Base-by-base conservation (phyloP, 345 rosid genomes). In the Turritis glabra region DNA sequence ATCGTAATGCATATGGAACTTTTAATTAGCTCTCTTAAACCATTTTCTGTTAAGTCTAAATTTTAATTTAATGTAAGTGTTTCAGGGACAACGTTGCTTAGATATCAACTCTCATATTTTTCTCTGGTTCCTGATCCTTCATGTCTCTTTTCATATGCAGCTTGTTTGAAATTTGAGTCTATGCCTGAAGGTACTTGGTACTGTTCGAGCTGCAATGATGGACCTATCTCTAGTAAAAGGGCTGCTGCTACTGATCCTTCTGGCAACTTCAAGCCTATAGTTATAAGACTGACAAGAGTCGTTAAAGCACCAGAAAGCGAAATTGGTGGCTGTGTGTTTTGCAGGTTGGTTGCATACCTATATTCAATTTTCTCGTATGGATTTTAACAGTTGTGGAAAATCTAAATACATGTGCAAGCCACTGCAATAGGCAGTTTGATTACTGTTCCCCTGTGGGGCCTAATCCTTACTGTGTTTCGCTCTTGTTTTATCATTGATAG, bases 261-360 rank as follows among this genome's bases (percentile, higher is more conserved):
- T 56, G 62, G 78, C 47, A 67, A 75, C 47, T 56, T 72, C 27
- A 87, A 88, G 70, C 77, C 92, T 32, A 84, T 92, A 61, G 77
- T 85, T 57, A 80, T 90, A 56, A 85, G 90, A 68, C 77, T 83
- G 75, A 82, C 84, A 26, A 86, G 89, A 65, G 91, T 83, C 38
- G 94, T 90, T 48, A 89, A 86, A 77, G 84, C 85, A 17, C 94
- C 88, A 72, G 92, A 88, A 83, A 70, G 74, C 81, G 98, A 90
- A 46, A 83, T 86, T 77, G 99, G 98, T 56, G 98, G 98, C 65
- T 96, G 99, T 83, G 93, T 73, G 71, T 72, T 96, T 71, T 96
- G 99, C 88, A 89, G 99, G 99, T 96, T 80, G 30, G 83, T 71
- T 66, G 62, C 51, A 33, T 69, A 44, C 40, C 18, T 61, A 30